These are phyloP conservation scores for Colletotrichum nymphaeae DNA, from an alignment of 2,329 filamentous ascomycete genomes.

Conservation along the genomic window DNA sequence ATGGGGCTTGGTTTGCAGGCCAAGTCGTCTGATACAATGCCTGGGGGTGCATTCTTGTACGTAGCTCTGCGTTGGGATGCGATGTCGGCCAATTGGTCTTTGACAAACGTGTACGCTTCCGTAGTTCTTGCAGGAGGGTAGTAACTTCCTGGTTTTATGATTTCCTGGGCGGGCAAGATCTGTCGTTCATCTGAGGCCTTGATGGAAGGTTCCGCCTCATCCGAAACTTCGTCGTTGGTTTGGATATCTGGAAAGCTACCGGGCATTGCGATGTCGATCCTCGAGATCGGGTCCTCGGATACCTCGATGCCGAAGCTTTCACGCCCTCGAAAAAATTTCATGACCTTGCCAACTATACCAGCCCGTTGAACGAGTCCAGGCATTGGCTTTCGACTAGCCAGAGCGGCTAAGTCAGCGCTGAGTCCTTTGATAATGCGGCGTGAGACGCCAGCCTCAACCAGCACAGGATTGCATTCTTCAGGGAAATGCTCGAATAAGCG, in stretches of 20 bases:
- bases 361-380: slow-evolving; percentile 27
- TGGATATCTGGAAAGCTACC: slow-evolving; percentile 27
- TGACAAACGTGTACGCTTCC: slow-evolving; percentile 23
- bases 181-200: neutral
- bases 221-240: neutral
- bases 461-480: slow-evolving; percentile 1
- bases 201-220: neutral
- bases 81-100: slow-evolving; percentile 25
- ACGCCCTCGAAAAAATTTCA: slow-evolving; percentile 25
- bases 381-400: slow-evolving; percentile 20
- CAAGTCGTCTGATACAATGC: neutral
- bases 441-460: slow-evolving; percentile 18
- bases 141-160: neutral
- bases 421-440: slow-evolving; percentile 19
- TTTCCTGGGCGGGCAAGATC: neutral
- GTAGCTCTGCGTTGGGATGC: neutral
- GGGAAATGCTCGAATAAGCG: slow-evolving; percentile 22
- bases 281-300: neutral
- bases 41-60: neutral
- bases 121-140: slow-evolving; percentile 14
- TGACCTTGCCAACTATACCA: slow-evolving; percentile 30
- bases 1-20: neutral
- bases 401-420: slow-evolving; percentile 22
- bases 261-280: slow-evolving; percentile 14
- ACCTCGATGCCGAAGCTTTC: slow-evolving; percentile 25